Conservation (phyloP, 164 flowering plant genomes). For the Macadamia tetraphylla region DNA sequence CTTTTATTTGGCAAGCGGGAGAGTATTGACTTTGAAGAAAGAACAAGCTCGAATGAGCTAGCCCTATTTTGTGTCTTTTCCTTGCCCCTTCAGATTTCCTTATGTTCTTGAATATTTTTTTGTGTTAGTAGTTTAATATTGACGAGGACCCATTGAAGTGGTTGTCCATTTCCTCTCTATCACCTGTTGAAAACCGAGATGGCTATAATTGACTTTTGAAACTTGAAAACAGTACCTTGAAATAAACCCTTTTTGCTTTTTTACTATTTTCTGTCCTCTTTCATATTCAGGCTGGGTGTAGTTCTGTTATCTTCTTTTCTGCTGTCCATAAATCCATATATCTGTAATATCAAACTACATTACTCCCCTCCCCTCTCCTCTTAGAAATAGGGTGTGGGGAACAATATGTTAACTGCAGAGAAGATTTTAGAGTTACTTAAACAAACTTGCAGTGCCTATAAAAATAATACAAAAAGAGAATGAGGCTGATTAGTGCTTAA, state of each 20-base stretch:
- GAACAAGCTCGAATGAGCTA: slow-evolving; percentile 79
- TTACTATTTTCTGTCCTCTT: too few relatives aligned
- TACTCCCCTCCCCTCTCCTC: too few relatives aligned
- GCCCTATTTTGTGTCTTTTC: background rate
- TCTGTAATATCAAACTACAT: too few relatives aligned
- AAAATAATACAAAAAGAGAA: background rate
- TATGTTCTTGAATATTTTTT: background rate
- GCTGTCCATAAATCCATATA: too few relatives aligned
- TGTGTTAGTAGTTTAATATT: background rate
- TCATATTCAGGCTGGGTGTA: too few relatives aligned
- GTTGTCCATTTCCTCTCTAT: background rate
- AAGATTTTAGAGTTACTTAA: background rate
- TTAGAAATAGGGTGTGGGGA: too few relatives aligned
- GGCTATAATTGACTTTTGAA: too few relatives aligned
- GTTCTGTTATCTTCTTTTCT: too few relatives aligned
- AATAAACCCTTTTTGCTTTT: too few relatives aligned
- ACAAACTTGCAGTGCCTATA: background rate
- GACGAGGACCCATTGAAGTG: background rate
- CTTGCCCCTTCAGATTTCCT: background rate
- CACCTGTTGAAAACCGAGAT: too few relatives aligned
- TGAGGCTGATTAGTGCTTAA: too few relatives aligned
- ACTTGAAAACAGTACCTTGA: too few relatives aligned
- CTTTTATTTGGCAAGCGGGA: slow-evolving; percentile 24
- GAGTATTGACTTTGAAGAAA: slow-evolving; percentile 43
- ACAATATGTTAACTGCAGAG: background rate